These are phyloP conservation scores for Apophysomyces sp. DNA, from an alignment of 371 early-diverging fungal genomes.

Conservation along the genomic window DNA sequence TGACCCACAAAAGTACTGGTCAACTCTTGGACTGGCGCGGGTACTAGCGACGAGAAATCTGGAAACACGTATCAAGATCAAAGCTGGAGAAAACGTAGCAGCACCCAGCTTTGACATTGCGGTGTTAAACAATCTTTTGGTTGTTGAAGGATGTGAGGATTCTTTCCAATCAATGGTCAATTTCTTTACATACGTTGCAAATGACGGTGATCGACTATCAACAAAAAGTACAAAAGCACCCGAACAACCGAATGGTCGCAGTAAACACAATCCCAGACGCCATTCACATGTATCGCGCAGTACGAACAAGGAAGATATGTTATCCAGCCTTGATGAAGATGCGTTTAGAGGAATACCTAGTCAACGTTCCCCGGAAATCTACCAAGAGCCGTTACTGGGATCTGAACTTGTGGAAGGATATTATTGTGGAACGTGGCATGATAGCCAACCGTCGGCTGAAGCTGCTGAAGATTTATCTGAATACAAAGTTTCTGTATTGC, in stretches of 20 bases:
- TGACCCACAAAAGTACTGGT: conserved; percentile 36
- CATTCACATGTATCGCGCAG: background rate
- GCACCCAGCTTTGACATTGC: conserved; percentile 25
- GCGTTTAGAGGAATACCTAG: conserved; percentile 41
- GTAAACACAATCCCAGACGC: background rate
- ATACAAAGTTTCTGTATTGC: conserved; percentile 29
- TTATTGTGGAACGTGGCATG: conserved; percentile 24
- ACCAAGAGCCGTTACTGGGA: conserved; percentile 20
- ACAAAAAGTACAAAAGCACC: too few species aligned
- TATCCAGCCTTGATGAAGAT: conserved; percentile 60
- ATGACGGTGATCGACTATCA: conserved; percentile 28
- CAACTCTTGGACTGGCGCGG: conserved; percentile 38
- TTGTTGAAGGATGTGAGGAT: conserved; percentile 76
- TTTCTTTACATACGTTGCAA: conserved; percentile 45
- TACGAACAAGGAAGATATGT: conserved; percentile 25
- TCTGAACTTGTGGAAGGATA: conserved; percentile 55
- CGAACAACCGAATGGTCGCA: background rate
- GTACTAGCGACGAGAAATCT: conserved; percentile 36
- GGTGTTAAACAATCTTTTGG: conserved; percentile 63
- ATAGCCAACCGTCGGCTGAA: background rate
- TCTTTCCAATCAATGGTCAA: conserved; percentile 66
- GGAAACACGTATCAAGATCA: conserved; percentile 41
- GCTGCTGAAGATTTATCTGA: background rate
- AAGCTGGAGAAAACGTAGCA: conserved; percentile 22
- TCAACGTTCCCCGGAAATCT: background rate